phyloP scores from a whole-genome alignment of 257 asterid genomes.

The Rubia yunnanensis region DNA sequence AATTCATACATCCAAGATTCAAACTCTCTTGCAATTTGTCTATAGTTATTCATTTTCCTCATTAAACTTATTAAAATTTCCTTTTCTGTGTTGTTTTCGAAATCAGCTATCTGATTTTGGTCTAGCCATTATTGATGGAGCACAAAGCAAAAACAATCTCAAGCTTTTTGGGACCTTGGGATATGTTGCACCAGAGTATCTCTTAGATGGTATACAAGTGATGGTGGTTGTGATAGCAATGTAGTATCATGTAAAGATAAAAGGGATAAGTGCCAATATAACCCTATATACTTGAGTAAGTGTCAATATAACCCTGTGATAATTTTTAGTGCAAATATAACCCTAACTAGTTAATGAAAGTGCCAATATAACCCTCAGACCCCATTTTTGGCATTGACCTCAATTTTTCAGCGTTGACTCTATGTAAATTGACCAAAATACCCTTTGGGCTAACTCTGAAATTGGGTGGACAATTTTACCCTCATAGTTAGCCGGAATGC shows the following conservation, averaged over 20 bases:
- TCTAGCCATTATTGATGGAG: conserved; percentile 41
- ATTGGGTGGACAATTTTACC: too few relatives aligned
- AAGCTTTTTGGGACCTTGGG: conserved; percentile 74
- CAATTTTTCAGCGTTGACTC: too few relatives aligned
- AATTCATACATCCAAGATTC: background rate
- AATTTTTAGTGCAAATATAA: too few relatives aligned
- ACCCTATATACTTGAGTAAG: too few relatives aligned
- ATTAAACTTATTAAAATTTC: background rate
- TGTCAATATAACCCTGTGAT: too few relatives aligned
- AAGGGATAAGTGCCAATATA: too few relatives aligned
- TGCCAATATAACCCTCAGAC: too few relatives aligned
- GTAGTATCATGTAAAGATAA: background rate
- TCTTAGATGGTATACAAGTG: conserved; percentile 47
- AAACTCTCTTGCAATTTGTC: conserved; percentile 9
- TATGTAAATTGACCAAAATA: too few relatives aligned
- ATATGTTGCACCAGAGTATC: conserved; percentile 74
- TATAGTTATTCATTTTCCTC: conserved; percentile 2
- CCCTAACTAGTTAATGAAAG: too few relatives aligned
- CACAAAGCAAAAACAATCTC: conserved; percentile 38
- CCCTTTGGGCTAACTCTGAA: too few relatives aligned
- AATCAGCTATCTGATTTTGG: conserved; percentile 61
- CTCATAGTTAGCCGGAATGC: too few relatives aligned
- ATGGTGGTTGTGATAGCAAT: background rate
- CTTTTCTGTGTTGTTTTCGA: conserved; percentile 5
- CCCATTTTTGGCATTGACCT: too few relatives aligned